Evolutionary conservation across 1,139 yeast genomes (phyloP).

Genomic region (Taphrina sp.): DNA sequence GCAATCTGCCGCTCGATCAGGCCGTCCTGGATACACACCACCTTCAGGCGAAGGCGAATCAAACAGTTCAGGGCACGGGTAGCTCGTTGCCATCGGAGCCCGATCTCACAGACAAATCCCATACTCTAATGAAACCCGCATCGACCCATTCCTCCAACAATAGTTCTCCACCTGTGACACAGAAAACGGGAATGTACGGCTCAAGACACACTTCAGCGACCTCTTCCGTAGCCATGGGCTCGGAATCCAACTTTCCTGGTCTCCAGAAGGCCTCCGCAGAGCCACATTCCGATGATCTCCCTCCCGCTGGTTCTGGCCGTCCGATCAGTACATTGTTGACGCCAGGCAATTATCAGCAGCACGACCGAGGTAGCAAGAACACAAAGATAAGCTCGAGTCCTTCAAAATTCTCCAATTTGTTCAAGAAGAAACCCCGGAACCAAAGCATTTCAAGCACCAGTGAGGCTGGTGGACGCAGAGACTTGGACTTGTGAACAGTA

Average conservation of each 20-base stretch:
- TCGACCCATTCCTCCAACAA: neutral
- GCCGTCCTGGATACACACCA: no score
- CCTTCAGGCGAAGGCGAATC: no score
- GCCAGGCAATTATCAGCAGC: neutral
- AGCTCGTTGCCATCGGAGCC: neutral
- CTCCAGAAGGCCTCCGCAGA: neutral
- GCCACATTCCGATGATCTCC: neutral
- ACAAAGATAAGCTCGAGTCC: constrained; percentile 13
- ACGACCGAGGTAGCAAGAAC: no score
- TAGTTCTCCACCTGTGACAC: neutral
- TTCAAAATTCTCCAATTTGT: constrained; percentile 22
- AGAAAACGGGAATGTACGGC: neutral
- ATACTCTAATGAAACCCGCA: neutral
- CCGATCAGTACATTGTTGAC: neutral
- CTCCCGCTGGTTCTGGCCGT: neutral
- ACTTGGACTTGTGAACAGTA: constrained; percentile 6
- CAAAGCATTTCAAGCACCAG: constrained; percentile 18
- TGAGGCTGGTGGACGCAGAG: constrained; percentile 16
- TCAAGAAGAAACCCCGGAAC: constrained; percentile 26
- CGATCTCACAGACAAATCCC: neutral
- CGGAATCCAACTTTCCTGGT: constrained; percentile 16
- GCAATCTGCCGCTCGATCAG: no score
- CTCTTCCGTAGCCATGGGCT: constrained; percentile 13
- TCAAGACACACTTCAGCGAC: constrained; percentile 16
- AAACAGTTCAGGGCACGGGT: neutral